Evolutionary conservation across 495 filamentous ascomycete genomes (phyloP), one percentile per base, ranked within the genome.

Genomic region (Aspergillus steynii): DNA sequence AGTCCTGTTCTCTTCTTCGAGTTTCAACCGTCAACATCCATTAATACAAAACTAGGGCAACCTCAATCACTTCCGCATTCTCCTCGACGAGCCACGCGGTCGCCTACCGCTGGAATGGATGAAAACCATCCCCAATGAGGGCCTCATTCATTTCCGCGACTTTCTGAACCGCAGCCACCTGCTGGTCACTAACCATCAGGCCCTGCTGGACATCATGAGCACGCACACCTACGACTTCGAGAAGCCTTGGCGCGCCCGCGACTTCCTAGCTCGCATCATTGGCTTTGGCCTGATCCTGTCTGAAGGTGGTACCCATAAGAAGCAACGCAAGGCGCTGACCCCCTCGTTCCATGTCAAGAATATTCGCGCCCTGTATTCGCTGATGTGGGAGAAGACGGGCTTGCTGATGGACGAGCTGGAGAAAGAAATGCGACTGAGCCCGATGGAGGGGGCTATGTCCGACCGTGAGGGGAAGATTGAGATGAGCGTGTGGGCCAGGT

Each of bases 281-380:
- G 93, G 93, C 0, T 76, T 90, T 28, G 92, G 93, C 0, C 67
- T 97, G 5, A 81, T 96, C 27, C 74, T 96, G 5, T 88, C 90
- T 0, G 93, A 96, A 71, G 93, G 92, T 29, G 86, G 90, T 6
- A 88, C 88, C 56, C 92, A 96, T 74, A 74, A 72, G 62, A 74
- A 80, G 50, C 92, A 96, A 75, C 82, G 93, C 12, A 89, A 85
- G 62, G 85, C 87, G 42, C 74, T 96, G n/a, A 86, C 88, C 66
- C 92, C 91, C 0, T 92, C 90, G 0, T 98, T 97, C 69, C 79
- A 86, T 29, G 91, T 90, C 66, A 83, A 90, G 50, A 92, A 96
- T 68, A 79, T 96, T 71, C 91, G 93, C 64, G 83, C 93, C 47
- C 81, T 96, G 46, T 94, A 93, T 63, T 83, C 90, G 0, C 68